phyloP scores from a whole-genome alignment of 306 rosid genomes.

The Purshia tridentata region DNA sequence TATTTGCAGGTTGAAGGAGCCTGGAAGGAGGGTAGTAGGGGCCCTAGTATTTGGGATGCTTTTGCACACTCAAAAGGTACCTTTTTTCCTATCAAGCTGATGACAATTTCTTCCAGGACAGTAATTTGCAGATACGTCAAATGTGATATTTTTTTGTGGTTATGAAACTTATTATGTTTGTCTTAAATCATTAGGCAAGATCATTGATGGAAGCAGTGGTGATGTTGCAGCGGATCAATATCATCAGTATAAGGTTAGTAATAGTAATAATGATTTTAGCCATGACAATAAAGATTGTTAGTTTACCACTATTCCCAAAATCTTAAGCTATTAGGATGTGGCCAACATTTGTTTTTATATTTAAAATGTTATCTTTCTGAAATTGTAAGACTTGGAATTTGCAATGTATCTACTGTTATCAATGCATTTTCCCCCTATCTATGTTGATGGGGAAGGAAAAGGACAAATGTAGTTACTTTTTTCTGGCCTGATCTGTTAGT shows the following conservation, averaged over 20 bases:
- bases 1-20: constrained; percentile 83
- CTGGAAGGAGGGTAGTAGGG: constrained; percentile 70
- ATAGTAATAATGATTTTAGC: constrained; percentile 22
- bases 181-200: constrained; percentile 55
- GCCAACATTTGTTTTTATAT: too few species aligned
- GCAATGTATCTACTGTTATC: not conserved
- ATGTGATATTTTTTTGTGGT: constrained; percentile 9
- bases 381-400: too few species aligned
- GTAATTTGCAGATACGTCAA: not conserved
- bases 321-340: too few species aligned
- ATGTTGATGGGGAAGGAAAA: not conserved
- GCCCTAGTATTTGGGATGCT: constrained; percentile 89
- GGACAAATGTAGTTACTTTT: not conserved
- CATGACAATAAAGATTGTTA: not conserved
- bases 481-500: not conserved
- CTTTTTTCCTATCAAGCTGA: not conserved
- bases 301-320: too few species aligned
- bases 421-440: not conserved
- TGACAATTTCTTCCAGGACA: constrained; percentile 7
- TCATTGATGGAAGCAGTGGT: constrained; percentile 73
- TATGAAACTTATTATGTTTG: constrained; percentile 12
- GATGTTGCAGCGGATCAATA: constrained; percentile 91
- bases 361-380: not conserved
- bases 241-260: constrained; percentile 76
- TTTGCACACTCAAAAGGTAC: constrained; percentile 72